Evolutionary conservation across 228 moss, liverwort and hornwort genomes (phyloP).

Genomic region (Sphagnum magellanicum): DNA sequence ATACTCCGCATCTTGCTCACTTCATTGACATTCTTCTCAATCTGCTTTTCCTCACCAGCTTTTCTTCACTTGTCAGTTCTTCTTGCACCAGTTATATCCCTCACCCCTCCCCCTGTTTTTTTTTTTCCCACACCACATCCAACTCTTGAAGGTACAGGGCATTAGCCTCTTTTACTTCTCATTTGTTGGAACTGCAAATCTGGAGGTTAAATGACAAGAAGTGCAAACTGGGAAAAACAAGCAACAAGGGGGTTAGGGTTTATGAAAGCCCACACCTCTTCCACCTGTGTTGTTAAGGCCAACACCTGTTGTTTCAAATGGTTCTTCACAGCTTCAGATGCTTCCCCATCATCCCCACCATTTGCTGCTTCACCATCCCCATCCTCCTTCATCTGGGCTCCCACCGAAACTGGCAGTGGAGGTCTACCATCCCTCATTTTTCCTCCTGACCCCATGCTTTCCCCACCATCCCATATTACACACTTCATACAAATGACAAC

Average conservation of each 20-base stretch:
- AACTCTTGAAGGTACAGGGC: neutral
- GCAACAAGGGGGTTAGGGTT: no score
- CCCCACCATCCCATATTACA: no score
- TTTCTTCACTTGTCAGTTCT: neutral
- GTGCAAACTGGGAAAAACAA: neutral
- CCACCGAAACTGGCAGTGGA: conserved; percentile 21
- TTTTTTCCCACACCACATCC: neutral
- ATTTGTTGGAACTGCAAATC: neutral
- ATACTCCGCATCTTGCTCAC: conserved; percentile 63
- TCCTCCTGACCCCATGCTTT: conserved; percentile 8
- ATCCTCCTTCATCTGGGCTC: conserved; percentile 25
- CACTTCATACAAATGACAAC: no score
- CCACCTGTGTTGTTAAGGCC: conserved; percentile 75
- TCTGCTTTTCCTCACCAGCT: conserved; percentile 34
- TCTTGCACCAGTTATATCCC: conserved; percentile 4
- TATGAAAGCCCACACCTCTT: conserved; percentile 50
- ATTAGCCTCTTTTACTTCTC: neutral
- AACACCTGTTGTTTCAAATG: conserved; percentile 75
- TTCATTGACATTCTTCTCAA: conserved; percentile 86
- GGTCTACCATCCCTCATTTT: conserved; percentile 38
- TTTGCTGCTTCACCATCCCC: conserved; percentile 35
- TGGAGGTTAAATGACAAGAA: neutral
- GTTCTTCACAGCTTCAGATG: conserved; percentile 46
- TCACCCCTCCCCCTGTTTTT: neutral
- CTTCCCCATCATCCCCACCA: conserved; percentile 48